Percentiles rank a stretch among this genome's conserved stretches.
These are phyloP conservation scores for Geotrichum europaeum DNA, from an alignment of 1,139 yeast genomes.

Conservation along the genomic window DNA sequence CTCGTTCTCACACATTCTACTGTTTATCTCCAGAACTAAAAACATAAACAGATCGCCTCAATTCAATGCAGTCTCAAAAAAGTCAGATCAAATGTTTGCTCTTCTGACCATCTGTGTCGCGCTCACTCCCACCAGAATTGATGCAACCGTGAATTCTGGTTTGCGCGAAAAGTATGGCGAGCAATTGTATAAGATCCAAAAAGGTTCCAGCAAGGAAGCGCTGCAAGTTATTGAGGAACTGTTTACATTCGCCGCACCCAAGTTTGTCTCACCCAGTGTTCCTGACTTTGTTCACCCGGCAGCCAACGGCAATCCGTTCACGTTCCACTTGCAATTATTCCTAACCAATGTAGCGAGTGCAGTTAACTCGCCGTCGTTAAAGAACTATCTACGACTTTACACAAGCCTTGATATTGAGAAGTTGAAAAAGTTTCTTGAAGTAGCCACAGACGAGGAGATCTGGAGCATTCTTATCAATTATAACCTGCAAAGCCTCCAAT, in stretches of 20 bases:
- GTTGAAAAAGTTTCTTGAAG: slow-evolving; percentile 39
- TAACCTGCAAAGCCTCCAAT: slow-evolving; percentile 42
- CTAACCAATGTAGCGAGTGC: slow-evolving; percentile 39
- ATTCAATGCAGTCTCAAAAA: slow-evolving; percentile 42
- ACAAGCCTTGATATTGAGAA: slow-evolving; percentile 42
- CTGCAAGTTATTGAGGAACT: slow-evolving; percentile 41
- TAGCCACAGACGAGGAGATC: slow-evolving; percentile 34
- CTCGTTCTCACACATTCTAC: slow-evolving; percentile 42
- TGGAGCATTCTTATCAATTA: slow-evolving; percentile 38
- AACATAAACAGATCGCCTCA: slow-evolving; percentile 42
- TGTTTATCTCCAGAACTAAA: slow-evolving; percentile 44
- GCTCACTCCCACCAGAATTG: slow-evolving; percentile 42
- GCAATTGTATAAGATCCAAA: slow-evolving; percentile 38
- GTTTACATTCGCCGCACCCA: slow-evolving; percentile 43
- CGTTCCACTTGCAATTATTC: slow-evolving; percentile 41
- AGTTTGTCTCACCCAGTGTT: slow-evolving; percentile 41
- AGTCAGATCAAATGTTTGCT: slow-evolving; percentile 47
- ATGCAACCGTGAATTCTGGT: slow-evolving; percentile 40
- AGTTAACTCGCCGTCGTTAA: slow-evolving; percentile 38
- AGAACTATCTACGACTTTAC: slow-evolving; percentile 42
- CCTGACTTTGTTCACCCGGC: slow-evolving; percentile 35
- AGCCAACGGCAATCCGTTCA: slow-evolving; percentile 37
- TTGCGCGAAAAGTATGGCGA: slow-evolving; percentile 45
- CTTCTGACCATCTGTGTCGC: slow-evolving; percentile 43
- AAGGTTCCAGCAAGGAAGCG: slow-evolving; percentile 42